These are phyloP conservation scores for Apiotrichum brassicae DNA, from an alignment of 1,284 basidiomycete species.

Conservation along the genomic window DNA sequence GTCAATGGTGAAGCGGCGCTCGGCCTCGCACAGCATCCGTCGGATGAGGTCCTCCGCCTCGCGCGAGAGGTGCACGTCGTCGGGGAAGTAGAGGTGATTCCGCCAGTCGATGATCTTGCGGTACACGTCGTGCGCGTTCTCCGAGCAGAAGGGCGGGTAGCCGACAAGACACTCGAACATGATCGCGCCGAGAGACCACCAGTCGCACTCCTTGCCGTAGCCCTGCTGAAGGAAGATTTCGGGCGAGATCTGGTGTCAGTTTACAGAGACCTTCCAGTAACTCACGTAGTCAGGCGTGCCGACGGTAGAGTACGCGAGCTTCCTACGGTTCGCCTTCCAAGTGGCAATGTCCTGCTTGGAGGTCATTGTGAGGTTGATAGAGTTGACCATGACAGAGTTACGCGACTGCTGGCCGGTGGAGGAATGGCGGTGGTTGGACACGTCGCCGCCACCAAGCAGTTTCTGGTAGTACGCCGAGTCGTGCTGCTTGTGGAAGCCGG, in stretches of 20 bases:
- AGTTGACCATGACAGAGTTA: conserved; percentile 92
- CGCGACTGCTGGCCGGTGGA: conserved; percentile 49
- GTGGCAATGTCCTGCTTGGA: conserved; percentile 90
- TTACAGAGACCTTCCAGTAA: neutral
- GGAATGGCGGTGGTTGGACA: conserved; percentile 24
- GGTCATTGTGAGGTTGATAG: conserved; percentile 91
- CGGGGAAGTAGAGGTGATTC: conserved; percentile 84
- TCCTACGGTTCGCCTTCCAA: conserved; percentile 97
- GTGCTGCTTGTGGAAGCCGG: conserved; percentile 90
- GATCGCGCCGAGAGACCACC: conserved; percentile 96
- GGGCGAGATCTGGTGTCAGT: conserved; percentile 64
- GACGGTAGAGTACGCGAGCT: conserved; percentile 95
- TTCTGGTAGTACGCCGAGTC: conserved; percentile 93
- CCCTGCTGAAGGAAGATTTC: conserved; percentile 98
- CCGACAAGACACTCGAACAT: conserved; percentile 98
- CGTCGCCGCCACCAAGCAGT: conserved; percentile 61
- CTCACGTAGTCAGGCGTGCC: conserved; percentile 88
- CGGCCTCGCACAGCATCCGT: conserved; percentile 77
- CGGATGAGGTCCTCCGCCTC: conserved; percentile 90
- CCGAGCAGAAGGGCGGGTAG: conserved; percentile 96
- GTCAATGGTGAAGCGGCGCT: conserved; percentile 69
- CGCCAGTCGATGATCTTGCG: conserved; percentile 97
- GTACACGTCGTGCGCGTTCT: conserved; percentile 96
- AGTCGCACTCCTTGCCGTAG: conserved; percentile 97
- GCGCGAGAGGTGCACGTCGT: conserved; percentile 87